Conservation (phyloP, 2,329 filamentous ascomycete genomes). For the Aspergillus floridensis region DNA sequence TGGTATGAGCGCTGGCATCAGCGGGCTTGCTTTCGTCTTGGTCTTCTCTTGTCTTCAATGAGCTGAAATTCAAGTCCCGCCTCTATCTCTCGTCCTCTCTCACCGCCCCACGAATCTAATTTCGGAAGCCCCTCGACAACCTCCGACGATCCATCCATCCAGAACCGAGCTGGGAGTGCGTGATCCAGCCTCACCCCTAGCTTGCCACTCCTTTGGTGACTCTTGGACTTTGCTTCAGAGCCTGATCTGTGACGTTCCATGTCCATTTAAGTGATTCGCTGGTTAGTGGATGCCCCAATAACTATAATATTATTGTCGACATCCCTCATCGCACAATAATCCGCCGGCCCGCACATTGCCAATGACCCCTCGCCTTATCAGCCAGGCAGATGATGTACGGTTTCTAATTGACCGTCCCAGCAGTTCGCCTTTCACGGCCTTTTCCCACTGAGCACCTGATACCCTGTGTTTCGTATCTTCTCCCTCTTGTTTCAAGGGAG, state of each 20-base stretch:
- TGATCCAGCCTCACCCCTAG: not conserved
- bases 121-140: slow-evolving; percentile 23
- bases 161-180: not conserved
- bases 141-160: slow-evolving; percentile 18
- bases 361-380: slow-evolving; percentile 30
- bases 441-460: not conserved
- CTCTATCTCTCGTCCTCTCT: not conserved
- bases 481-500: not conserved
- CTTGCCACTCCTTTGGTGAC: not conserved
- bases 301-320: slow-evolving; percentile 21
- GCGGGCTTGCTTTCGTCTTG: too few species aligned
- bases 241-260: not conserved
- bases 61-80: not conserved
- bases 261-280: slow-evolving; percentile 9
- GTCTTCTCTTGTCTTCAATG: not conserved
- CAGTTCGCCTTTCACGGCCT: slow-evolving; percentile 6
- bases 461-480: not conserved
- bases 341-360: slow-evolving; percentile 30
- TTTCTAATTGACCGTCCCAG: slow-evolving; percentile 1
- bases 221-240: not conserved
- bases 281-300: slow-evolving; percentile 20
- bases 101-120: slow-evolving; percentile 30
- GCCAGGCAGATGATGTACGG: slow-evolving; percentile 12
- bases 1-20: not conserved
- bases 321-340: slow-evolving; percentile 34